Percentiles rank a stretch among this genome's conserved stretches.
Conservation (phyloP, 768 basidiomycete species). For the Suillus ampliporus region DNA sequence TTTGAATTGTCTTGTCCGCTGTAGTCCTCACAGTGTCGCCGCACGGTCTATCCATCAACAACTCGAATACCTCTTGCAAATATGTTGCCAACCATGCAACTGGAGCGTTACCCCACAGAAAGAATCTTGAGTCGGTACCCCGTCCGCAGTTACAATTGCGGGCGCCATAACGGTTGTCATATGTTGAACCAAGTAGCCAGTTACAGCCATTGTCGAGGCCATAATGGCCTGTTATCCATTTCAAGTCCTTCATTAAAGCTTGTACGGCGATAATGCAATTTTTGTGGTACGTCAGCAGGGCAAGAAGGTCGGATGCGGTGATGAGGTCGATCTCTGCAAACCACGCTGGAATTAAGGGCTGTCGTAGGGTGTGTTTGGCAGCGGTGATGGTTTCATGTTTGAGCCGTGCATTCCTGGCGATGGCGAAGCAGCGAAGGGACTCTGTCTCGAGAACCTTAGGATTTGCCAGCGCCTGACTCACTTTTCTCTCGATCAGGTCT, state of each 20-base stretch:
- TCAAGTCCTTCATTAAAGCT: not conserved
- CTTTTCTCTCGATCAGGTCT: constrained; percentile 14
- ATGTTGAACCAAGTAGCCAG: constrained; percentile 16
- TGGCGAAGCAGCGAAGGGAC: constrained; percentile 33
- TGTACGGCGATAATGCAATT: constrained; percentile 7
- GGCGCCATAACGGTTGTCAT: not conserved
- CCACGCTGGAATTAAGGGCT: constrained; percentile 23
- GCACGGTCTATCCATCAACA: constrained; percentile 26
- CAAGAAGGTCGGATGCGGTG: constrained; percentile 24
- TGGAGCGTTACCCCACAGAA: not conserved
- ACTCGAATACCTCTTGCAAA: constrained; percentile 20
- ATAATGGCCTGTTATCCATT: constrained; percentile 21
- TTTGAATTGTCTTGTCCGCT: constrained; percentile 12
- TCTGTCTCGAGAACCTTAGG: constrained; percentile 19
- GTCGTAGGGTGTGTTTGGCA: constrained; percentile 27
- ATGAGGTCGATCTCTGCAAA: constrained; percentile 30
- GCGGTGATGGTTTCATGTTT: constrained; percentile 28
- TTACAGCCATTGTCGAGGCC: constrained; percentile 6
- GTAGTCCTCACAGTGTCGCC: constrained; percentile 14
- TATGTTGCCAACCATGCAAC: constrained; percentile 32
- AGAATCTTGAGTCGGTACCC: not conserved
- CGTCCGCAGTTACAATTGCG: constrained; percentile 2
- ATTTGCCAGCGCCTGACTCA: constrained; percentile 23
- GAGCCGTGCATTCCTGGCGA: constrained; percentile 31
- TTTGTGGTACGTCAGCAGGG: constrained; percentile 18